Conservation (phyloP, 2,329 filamentous ascomycete species). For the Arthrobotrys entomopaga region DNA sequence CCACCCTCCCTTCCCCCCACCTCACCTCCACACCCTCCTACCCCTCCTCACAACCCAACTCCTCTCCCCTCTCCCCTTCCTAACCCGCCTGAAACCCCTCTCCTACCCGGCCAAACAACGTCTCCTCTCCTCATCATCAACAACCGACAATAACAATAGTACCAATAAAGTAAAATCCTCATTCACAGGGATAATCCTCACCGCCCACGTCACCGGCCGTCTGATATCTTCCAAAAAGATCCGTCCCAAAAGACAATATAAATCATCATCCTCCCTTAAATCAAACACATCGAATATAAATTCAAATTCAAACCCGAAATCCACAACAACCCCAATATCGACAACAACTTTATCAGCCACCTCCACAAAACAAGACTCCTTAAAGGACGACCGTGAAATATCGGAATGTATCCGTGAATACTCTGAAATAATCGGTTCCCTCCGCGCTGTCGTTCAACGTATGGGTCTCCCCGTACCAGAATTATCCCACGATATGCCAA, state of each 20-base stretch:
- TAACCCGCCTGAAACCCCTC: constrained; percentile 57
- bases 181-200: constrained; percentile 56
- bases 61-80: constrained; percentile 56
- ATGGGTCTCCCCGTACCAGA: constrained; percentile 36
- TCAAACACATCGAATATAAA: background rate
- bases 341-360: constrained; percentile 3
- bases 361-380: constrained; percentile 50
- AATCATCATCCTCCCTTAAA: constrained; percentile 39
- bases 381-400: constrained; percentile 58
- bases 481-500: constrained; percentile 20
- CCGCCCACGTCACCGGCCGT: constrained; percentile 57
- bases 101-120: constrained; percentile 58
- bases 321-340: too few species aligned
- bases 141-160: constrained; percentile 20
- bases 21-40: constrained; percentile 55
- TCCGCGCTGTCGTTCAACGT: constrained; percentile 56
- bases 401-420: constrained; percentile 57
- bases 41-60: constrained; percentile 56
- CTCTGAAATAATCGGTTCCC: constrained; percentile 55
- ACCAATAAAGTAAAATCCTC: constrained; percentile 42
- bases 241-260: constrained; percentile 38
- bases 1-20: constrained; percentile 46
- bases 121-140: constrained; percentile 47
- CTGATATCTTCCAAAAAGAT: constrained; percentile 52
- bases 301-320: background rate